Percentiles rank a stretch among this genome's conserved stretches.
These are phyloP conservation scores for Hypomontagnella submonticulosa DNA, from an alignment of 495 filamentous ascomycete genomes.

Conservation along the genomic window DNA sequence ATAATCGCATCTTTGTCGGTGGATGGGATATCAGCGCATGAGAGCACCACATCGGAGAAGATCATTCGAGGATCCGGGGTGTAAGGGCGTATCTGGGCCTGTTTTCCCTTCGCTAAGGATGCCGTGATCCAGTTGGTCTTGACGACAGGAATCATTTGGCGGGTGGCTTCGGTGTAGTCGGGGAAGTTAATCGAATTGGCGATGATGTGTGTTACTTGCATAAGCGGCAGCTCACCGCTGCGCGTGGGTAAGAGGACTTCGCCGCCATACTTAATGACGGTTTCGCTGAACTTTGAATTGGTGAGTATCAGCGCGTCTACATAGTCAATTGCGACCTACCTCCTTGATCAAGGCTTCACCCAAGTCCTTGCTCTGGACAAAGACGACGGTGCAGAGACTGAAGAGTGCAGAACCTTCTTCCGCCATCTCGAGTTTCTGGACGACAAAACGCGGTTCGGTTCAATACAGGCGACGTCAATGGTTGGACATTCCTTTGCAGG, in stretches of 20 bases:
- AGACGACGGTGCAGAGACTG: conserved; percentile 55
- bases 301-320: conserved; percentile 47
- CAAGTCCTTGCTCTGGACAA: conserved; percentile 60
- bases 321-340: conserved; percentile 48
- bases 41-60: conserved; percentile 82
- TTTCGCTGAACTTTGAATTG: conserved; percentile 56
- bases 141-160: conserved; percentile 83
- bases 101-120: conserved; percentile 72
- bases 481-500: conserved; percentile 24
- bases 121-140: conserved; percentile 81
- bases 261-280: conserved; percentile 68
- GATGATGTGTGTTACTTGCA: conserved; percentile 81
- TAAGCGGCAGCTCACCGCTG: conserved; percentile 61
- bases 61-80: conserved; percentile 92
- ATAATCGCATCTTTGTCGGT: conserved; percentile 92
- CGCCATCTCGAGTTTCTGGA: conserved; percentile 51
- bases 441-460: conserved; percentile 16
- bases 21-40: conserved; percentile 82
- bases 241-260: conserved; percentile 57
- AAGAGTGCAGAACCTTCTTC: conserved; percentile 48
- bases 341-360: conserved; percentile 52
- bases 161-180: conserved; percentile 74
- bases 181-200: conserved; percentile 88
- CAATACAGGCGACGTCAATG: background rate
- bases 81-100: conserved; percentile 82